Percentiles rank a stretch among this genome's conserved stretches.
These are phyloP conservation scores for Zygosaccharomyces siamensis DNA, from an alignment of 805 yeast genomes.

Conservation along the genomic window DNA sequence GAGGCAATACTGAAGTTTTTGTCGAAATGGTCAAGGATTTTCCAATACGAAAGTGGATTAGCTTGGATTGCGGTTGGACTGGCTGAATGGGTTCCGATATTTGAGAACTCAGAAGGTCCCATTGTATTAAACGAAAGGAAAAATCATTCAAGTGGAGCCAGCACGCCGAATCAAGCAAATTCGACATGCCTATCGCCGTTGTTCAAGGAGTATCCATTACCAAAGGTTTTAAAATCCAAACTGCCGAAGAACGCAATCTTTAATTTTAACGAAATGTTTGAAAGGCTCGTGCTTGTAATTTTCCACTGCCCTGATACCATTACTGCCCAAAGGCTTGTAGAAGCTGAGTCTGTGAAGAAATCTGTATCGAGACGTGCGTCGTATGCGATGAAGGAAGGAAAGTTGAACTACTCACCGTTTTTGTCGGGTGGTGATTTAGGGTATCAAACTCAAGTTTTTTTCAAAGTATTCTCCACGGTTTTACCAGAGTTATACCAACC, in stretches of 20 bases:
- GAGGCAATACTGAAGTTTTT: slow-evolving; percentile 59
- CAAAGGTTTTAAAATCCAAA: slow-evolving; percentile 17
- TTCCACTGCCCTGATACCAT: slow-evolving; percentile 61
- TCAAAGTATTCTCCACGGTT: slow-evolving; percentile 54
- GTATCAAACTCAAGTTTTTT: slow-evolving; percentile 40
- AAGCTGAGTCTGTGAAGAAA: slow-evolving; percentile 9
- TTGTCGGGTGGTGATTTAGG: slow-evolving; percentile 34
- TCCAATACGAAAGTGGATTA: slow-evolving; percentile 75
- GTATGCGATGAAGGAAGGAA: slow-evolving; percentile 8
- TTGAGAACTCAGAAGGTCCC: slow-evolving; percentile 19
- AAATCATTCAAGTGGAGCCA: slow-evolving; percentile 5
- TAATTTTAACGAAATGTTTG: slow-evolving; percentile 65
- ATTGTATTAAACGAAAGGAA: slow-evolving; percentile 26
- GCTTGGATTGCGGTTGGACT: slow-evolving; percentile 85
- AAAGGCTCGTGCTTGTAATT: slow-evolving; percentile 67
- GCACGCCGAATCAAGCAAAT: slow-evolving; percentile 1
- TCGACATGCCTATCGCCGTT: slow-evolving; percentile 17
- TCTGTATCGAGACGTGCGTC: slow-evolving; percentile 6
- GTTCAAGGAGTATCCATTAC: slow-evolving; percentile 32
- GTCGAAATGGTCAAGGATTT: slow-evolving; percentile 70
- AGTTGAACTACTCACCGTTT: slow-evolving; percentile 30
- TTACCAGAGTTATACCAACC: slow-evolving; percentile 74
- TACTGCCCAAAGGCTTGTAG: slow-evolving; percentile 22
- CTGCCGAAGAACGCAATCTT: slow-evolving; percentile 33
- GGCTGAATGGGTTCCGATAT: slow-evolving; percentile 84